These are phyloP conservation scores for Russula compacta DNA, from an alignment of 768 basidiomycete species.

Conservation along the genomic window DNA sequence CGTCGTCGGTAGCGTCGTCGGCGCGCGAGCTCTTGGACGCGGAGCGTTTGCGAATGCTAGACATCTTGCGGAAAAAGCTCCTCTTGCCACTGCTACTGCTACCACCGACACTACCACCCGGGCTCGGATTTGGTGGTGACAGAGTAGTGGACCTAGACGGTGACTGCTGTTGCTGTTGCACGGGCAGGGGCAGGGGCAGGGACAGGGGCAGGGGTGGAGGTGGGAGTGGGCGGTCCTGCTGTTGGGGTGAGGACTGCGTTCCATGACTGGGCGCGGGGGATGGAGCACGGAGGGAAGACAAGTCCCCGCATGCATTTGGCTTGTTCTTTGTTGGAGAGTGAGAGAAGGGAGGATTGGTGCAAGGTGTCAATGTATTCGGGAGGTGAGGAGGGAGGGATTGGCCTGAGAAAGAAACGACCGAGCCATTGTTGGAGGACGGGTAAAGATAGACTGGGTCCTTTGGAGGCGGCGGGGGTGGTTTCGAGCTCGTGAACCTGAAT, in stretches of 20 bases:
- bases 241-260: not conserved
- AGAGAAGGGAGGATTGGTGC: not conserved
- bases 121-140: not conserved
- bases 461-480: constrained; percentile 15
- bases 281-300: not conserved
- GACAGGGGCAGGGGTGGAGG: not conserved
- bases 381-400: constrained; percentile 6
- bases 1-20: constrained; percentile 6
- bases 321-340: not conserved
- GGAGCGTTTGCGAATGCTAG: constrained; percentile 13
- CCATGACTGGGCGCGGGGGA: constrained; percentile 15
- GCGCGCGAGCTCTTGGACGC: constrained; percentile 8
- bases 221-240: not conserved
- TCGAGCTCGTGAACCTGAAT: constrained; percentile 14
- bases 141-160: not conserved
- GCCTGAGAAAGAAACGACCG: constrained; percentile 12
- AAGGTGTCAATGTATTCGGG: not conserved
- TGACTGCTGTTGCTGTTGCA: not conserved
- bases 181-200: no score
- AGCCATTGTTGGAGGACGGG: constrained; percentile 1
- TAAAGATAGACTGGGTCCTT: constrained; percentile 17
- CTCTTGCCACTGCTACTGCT: not conserved
- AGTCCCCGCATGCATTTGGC: not conserved
- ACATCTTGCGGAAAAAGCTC: constrained; percentile 16
- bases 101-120: not conserved